Percentiles rank a stretch among this genome's conserved stretches.
Evolutionary conservation across 495 filamentous ascomycete species (phyloP).

Genomic region (Aspergillus ellipticus): DNA sequence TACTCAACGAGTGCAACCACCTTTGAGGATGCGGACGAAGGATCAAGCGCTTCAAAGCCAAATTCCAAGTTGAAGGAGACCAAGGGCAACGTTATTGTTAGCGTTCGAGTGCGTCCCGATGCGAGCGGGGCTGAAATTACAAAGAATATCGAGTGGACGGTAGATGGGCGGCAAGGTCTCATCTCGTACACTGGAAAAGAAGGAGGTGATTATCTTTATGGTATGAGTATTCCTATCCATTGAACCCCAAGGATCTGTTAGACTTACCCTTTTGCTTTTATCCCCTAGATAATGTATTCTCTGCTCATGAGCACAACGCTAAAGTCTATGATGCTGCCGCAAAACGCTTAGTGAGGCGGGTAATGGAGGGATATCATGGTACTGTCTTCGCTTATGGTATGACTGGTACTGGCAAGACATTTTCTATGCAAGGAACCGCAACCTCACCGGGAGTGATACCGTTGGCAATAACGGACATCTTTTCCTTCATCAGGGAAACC

Average conservation of each 20-base stretch:
- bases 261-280: conserved; percentile 3
- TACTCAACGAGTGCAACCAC: conserved; percentile 88
- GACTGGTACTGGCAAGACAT: conserved; percentile 98
- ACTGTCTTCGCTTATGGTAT: conserved; percentile 99
- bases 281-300: conserved; percentile 84
- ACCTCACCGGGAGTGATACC: conserved; percentile 97
- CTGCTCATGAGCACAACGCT: conserved; percentile 85
- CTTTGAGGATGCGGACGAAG: conserved; percentile 61
- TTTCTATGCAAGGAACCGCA: conserved; percentile 98
- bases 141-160: conserved; percentile 79
- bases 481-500: conserved; percentile 97
- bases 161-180: conserved; percentile 78
- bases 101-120: conserved; percentile 89
- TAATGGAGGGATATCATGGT: conserved; percentile 99
- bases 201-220: conserved; percentile 89
- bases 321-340: conserved; percentile 91
- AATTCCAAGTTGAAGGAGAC: conserved; percentile 52
- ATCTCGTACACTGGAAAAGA: conserved; percentile 84
- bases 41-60: conserved; percentile 31
- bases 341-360: conserved; percentile 88
- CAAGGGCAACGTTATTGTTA: conserved; percentile 95
- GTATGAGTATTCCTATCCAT: conserved; percentile 44
- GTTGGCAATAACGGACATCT: conserved; percentile 95
- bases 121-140: conserved; percentile 54
- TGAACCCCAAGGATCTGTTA: background rate